phyloP scores from a whole-genome alignment of 106 monocot species.

The Gastrodia elata region DNA sequence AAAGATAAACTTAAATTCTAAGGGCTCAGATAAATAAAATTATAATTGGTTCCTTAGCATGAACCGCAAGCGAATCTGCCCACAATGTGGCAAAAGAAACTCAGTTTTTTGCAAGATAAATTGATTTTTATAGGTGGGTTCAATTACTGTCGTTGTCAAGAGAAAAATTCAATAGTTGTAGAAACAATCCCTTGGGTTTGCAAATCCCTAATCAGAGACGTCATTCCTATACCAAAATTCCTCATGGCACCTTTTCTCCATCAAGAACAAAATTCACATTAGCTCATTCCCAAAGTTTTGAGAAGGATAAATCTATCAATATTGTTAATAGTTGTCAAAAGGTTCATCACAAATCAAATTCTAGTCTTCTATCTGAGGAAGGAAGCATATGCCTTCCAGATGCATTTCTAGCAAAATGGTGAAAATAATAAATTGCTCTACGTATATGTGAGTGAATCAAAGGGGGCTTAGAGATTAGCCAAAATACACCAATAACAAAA shows the following conservation, averaged over 20 bases:
- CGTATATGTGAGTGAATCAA: too few relatives aligned
- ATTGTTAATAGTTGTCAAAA: not conserved
- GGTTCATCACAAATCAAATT: not conserved
- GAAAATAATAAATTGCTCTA: not conserved
- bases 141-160: not conserved
- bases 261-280: too few relatives aligned
- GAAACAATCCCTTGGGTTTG: not conserved
- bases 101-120: too few relatives aligned
- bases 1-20: not conserved
- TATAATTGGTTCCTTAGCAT: not conserved
- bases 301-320: not conserved
- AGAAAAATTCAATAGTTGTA: not conserved
- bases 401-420: not conserved
- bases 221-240: too few relatives aligned
- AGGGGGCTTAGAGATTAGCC: too few relatives aligned
- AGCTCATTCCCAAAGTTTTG: not conserved
- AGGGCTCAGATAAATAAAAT: not conserved
- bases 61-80: not conserved
- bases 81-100: too few relatives aligned
- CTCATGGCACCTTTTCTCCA: too few relatives aligned
- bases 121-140: too few relatives aligned
- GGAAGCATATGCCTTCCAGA: not conserved
- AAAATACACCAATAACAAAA: too few relatives aligned
- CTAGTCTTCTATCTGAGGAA: not conserved
- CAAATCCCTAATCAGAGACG: too few relatives aligned